Percentiles rank a stretch among this genome's conserved stretches.
phyloP scores from a whole-genome alignment of 177 flowering plant species.

The Telopea speciosissima region DNA sequence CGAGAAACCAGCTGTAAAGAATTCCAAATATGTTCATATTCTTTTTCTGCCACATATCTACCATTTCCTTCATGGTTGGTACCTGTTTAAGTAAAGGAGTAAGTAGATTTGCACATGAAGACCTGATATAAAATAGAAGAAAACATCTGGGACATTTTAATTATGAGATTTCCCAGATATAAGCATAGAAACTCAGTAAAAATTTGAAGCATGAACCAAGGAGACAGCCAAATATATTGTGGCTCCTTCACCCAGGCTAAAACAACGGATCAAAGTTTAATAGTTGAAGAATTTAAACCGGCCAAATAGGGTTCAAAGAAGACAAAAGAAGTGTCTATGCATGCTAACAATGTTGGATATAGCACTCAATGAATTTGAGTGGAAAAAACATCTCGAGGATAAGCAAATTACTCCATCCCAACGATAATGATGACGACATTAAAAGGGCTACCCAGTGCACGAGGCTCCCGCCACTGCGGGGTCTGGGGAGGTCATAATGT shows the following conservation, averaged over 20 bases:
- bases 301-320: not conserved
- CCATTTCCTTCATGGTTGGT: slow-evolving; percentile 80
- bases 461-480: too few relatives aligned
- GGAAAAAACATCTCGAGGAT: not conserved
- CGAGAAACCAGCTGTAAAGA: slow-evolving; percentile 90
- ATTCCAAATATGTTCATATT: slow-evolving; percentile 65
- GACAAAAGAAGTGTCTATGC: not conserved
- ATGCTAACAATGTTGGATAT: not conserved
- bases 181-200: not conserved
- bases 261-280: not conserved
- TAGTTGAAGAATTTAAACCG: not conserved
- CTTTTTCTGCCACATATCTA: slow-evolving; percentile 74
- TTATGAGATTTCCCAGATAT: not conserved
- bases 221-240: not conserved
- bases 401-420: not conserved
- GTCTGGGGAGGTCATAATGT: too few relatives aligned
- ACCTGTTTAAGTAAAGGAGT: slow-evolving; percentile 41
- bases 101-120: not conserved
- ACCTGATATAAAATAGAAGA: not conserved
- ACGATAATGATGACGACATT: too few relatives aligned
- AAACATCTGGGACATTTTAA: too few relatives aligned
- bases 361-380: not conserved
- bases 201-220: not conserved
- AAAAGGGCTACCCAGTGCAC: too few relatives aligned
- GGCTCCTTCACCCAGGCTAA: not conserved